These are phyloP conservation scores for Solanum dulcamara DNA, from an alignment of 257 asterid species.

Conservation along the genomic window DNA sequence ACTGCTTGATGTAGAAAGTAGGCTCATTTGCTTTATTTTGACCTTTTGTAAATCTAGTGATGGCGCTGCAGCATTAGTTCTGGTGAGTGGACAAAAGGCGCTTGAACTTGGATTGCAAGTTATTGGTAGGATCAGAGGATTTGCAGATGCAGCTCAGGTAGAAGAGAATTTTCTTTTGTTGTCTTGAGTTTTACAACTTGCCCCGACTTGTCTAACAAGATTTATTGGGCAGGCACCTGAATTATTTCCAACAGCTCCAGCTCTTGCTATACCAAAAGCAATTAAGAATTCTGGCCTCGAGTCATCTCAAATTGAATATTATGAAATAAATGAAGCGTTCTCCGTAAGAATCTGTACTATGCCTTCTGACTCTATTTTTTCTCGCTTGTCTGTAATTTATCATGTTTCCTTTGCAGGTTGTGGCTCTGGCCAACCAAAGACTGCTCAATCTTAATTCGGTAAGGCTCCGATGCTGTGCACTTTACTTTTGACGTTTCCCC, in stretches of 20 bases:
- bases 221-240: conserved; percentile 76
- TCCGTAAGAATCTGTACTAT: conserved; percentile 41
- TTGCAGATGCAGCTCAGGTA: conserved; percentile 97
- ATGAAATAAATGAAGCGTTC: conserved; percentile 92
- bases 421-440: conserved; percentile 79
- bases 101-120: conserved; percentile 63
- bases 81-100: conserved; percentile 78
- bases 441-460: conserved; percentile 63
- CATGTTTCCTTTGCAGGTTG: conserved; percentile 50
- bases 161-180: neutral
- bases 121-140: conserved; percentile 74
- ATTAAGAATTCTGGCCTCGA: conserved; percentile 60
- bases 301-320: conserved; percentile 64
- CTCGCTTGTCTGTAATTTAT: neutral
- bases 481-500: too few relatives aligned
- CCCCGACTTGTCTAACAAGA: conserved; percentile 4
- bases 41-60: conserved; percentile 25
- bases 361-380: neutral
- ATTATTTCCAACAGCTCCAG: conserved; percentile 88
- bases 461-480: conserved; percentile 19
- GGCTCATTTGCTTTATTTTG: neutral
- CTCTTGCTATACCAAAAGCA: conserved; percentile 92
- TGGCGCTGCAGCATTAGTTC: conserved; percentile 93
- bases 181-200: neutral
- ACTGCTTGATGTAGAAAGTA: neutral